Base-by-base conservation (phyloP, 805 yeast species). In the Kluyveromyces dobzhanskii region DNA sequence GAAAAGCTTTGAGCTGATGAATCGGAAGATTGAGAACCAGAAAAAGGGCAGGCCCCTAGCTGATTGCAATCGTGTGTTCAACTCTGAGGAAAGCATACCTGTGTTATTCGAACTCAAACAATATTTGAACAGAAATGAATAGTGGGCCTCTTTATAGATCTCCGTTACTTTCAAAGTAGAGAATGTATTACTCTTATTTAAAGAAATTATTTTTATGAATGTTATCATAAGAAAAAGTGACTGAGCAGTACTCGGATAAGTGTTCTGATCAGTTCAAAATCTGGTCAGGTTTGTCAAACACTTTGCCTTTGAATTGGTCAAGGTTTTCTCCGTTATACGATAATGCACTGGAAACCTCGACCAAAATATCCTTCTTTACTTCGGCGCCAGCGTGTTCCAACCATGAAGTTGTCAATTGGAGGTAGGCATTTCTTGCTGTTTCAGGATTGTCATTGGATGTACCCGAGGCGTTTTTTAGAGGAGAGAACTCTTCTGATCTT, bases 381-480 rank as follows among this genome's bases (percentile, higher is more conserved):
- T 56, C 43, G 2, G 84, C 95, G n/a, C 96, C 96, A 3, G 76
- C 76, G 2, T 65, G 66, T 19, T 58, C 51, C 25, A 84, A 69
- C 97, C 97, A 90, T 37, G 69, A 65, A 13, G 85, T 77, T 24
- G 87, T 78, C 55, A 88, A 71, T 27, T 64, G 61, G 50, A 88
- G 64, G 45, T 76, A 75, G 49, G 81, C 80, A 3, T 53, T 59
- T 44, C 80, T 73, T 47, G 95, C 85, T 2, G 96, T 79, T 45
- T 76, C 82, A 21, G 97, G 94, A 36, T 85, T 80, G 62, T 90
- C 97, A 53, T 75, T 78, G 17, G 69, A 66, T n/a, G 94, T 72
- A 16, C 87, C 94, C 11, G 81, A 76, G 1, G 85, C 94, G 61
- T 92, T 92, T 56, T 92, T 92, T 61, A 92, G 73, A 3, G 98